Conservation (phyloP, 176 grass and related monocot species). For the Otatea glauca region DNA sequence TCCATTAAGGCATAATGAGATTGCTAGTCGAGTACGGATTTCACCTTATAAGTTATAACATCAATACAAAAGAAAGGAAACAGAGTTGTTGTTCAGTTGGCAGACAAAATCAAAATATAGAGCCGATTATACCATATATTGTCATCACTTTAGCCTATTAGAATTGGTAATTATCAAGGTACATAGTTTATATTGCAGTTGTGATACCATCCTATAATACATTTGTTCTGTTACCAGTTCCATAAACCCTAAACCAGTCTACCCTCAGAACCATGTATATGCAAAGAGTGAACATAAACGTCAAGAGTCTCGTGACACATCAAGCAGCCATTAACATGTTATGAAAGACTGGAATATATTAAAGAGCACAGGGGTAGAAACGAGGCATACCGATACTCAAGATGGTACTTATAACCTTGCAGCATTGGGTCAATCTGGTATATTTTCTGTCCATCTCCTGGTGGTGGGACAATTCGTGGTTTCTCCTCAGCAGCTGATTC, state of each 20-base stretch:
- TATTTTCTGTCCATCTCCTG: conserved; percentile 71
- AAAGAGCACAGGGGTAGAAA: conserved; percentile 13
- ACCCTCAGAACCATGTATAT: conserved; percentile 4
- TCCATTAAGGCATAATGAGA: conserved; percentile 36
- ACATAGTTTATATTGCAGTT: conserved; percentile 15
- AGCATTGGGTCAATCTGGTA: conserved; percentile 71
- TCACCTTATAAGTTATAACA: conserved; percentile 21
- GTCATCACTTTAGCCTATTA: neutral
- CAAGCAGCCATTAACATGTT: conserved; percentile 6
- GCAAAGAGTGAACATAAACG: conserved; percentile 11
- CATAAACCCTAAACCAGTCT: neutral
- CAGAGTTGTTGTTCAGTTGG: conserved; percentile 3
- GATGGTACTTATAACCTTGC: conserved; percentile 61
- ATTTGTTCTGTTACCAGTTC: conserved; percentile 5
- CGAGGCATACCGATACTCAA: conserved; percentile 70
- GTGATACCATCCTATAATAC: neutral
- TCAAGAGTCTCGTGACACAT: neutral
- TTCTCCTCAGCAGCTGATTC: conserved; percentile 45
- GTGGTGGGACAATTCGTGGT: conserved; percentile 48
- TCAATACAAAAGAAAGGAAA: conserved; percentile 1
- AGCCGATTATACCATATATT: neutral
- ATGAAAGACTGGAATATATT: neutral
- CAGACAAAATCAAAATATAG: neutral
- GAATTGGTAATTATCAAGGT: neutral
- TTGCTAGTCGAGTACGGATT: neutral